Evolutionary conservation across 768 basidiomycete species (phyloP).

Genomic region (Hydnum rufescens): DNA sequence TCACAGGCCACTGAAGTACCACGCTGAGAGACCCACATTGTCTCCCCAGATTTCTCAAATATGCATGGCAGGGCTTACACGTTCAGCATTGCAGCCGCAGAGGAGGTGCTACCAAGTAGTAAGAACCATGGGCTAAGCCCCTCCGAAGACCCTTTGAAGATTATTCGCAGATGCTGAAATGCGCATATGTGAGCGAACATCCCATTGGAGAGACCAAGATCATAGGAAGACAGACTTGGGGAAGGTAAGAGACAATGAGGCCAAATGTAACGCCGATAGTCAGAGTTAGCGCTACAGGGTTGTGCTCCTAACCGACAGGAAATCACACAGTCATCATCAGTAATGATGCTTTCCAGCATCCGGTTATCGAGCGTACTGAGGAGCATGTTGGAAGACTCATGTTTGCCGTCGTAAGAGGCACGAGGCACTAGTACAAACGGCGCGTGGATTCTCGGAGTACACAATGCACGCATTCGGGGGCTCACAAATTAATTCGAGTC

Average conservation of each 20-base stretch:
- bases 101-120: constrained; percentile 69
- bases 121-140: constrained; percentile 88
- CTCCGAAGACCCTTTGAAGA: constrained; percentile 54
- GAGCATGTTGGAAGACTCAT: too few relatives aligned
- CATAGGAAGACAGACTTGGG: constrained; percentile 50
- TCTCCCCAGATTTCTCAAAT: constrained; percentile 2
- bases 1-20: constrained; percentile 63
- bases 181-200: neutral
- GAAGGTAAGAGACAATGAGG: constrained; percentile 62
- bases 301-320: constrained; percentile 63
- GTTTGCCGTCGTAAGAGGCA: too few relatives aligned
- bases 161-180: constrained; percentile 57
- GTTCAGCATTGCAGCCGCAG: constrained; percentile 68
- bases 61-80: constrained; percentile 28
- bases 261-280: constrained; percentile 47
- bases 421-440: too few relatives aligned
- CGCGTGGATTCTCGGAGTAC: too few relatives aligned
- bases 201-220: too few relatives aligned
- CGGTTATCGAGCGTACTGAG: too few relatives aligned
- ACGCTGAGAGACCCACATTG: constrained; percentile 29
- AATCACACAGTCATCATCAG: too few relatives aligned
- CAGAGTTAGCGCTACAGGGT: constrained; percentile 48
- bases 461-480: too few relatives aligned
- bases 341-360: too few relatives aligned
- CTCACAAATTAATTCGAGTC: too few relatives aligned